Evolutionary conservation across 768 basidiomycete species (phyloP), one percentile per base, ranked within the genome.

Genomic region (Mycena rebaudengoi): DNA sequence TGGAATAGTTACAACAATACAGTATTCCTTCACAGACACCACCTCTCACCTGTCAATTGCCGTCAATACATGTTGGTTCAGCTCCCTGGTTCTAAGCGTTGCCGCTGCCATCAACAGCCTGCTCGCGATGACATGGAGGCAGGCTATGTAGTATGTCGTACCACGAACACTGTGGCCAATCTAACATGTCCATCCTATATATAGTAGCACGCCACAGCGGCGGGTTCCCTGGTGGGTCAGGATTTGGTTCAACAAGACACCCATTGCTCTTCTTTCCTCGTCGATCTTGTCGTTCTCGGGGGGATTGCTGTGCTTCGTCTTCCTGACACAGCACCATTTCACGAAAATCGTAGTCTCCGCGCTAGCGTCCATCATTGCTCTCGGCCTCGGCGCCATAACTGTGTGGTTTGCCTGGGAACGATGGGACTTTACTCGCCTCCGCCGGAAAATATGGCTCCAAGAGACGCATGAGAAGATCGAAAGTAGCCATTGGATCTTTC

Each of bases 101-200:
- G 50, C 62, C 16, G 56, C 54, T 29, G 62, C 62, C 32, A 57
- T 63, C 30, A 63, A 63, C 33, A 63, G 62, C 40, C 23, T 63
- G 46, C 62, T 63, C 16, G 53, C 62, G 20, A 63, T 63, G 62
- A 63, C 62, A 10, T 63, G 62, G 62, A 49, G 53, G 29, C 62
- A 63, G 21, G 62, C 62, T 20, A 63, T 63, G 44, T 63, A 63
- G 62, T 63, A 23, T 20, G 62, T 44, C 4, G 11, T 30, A 16
- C 7, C 7, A 29, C 5, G 13, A 4, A 4, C 18, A 5, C 28
- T 1, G 23, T 26, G 14, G 7, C 39, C 20, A 30, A 7, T 20
- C 28, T 48, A 11, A 43, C 18, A 32, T 37, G 20, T 28, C 16
- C 20, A 23, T 2, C 20, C 11, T 6, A 10, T 13, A 26, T 49